A percentile compares a stretch with the other conserved stretches of the same genome.
phyloP scores from a whole-genome alignment of 208 protist species.

The Crithidia fasciculata region DNA sequence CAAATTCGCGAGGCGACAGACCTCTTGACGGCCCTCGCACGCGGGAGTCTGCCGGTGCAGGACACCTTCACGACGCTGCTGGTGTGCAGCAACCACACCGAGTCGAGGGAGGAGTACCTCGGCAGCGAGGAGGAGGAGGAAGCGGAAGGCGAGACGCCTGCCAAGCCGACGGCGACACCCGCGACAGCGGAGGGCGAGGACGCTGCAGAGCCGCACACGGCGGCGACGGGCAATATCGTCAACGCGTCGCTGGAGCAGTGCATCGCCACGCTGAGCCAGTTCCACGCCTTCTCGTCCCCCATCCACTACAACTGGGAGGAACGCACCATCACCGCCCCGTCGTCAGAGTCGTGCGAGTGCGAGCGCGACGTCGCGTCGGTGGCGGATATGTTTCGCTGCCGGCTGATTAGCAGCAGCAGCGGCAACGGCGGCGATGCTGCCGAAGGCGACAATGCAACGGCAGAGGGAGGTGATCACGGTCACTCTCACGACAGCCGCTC shows the following conservation, averaged over 20 bases:
- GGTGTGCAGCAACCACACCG: slow-evolving; percentile 43
- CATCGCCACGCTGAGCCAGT: slow-evolving; percentile 46
- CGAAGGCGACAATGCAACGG: neutral
- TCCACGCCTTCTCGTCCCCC: slow-evolving; percentile 52
- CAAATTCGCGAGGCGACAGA: slow-evolving; percentile 45
- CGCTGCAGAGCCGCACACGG: slow-evolving; percentile 8
- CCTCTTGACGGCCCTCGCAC: slow-evolving; percentile 63
- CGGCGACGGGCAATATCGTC: slow-evolving; percentile 40
- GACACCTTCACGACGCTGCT: slow-evolving; percentile 66
- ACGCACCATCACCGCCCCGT: slow-evolving; percentile 38
- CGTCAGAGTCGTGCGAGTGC: slow-evolving; percentile 52
- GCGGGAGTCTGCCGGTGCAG: slow-evolving; percentile 48
- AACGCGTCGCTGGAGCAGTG: slow-evolving; percentile 61
- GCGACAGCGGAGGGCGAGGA: neutral
- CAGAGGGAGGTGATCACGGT: neutral
- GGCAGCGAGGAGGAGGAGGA: slow-evolving; percentile 4
- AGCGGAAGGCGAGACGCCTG: neutral
- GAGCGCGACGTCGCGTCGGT: slow-evolving; percentile 66
- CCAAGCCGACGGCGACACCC: neutral
- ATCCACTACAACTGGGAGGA: slow-evolving; percentile 76
- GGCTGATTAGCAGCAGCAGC: neutral
- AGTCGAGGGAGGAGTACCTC: slow-evolving; percentile 31
- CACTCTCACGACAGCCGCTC: slow-evolving; percentile 7
- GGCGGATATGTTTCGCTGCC: slow-evolving; percentile 54
- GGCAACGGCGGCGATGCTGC: neutral